phyloP scores from a whole-genome alignment of 768 basidiomycete species.

The Cystobasidiopsis lactophilus region DNA sequence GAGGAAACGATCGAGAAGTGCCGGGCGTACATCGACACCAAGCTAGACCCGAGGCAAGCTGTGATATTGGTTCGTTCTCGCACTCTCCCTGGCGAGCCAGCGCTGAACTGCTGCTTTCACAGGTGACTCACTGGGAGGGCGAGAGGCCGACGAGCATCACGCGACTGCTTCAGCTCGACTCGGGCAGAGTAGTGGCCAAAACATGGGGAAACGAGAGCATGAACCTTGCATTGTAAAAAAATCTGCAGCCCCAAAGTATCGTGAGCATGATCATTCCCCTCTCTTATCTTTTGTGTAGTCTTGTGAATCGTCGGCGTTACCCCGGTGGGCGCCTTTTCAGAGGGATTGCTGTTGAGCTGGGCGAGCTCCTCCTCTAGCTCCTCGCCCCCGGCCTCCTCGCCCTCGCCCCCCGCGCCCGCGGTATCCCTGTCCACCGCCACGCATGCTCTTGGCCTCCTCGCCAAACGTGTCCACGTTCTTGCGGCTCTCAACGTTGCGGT shows the following conservation, averaged over 20 bases:
- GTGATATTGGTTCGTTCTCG: constrained; percentile 62
- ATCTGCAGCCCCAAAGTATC: too few species aligned
- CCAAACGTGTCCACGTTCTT: constrained; percentile 21
- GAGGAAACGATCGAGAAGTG: constrained; percentile 47
- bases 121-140: constrained; percentile 5
- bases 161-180: constrained; percentile 1
- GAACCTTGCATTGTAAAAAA: too few species aligned
- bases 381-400: too few species aligned
- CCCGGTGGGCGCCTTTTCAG: too few species aligned
- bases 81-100: background rate
- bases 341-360: too few species aligned
- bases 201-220: background rate
- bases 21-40: constrained; percentile 37
- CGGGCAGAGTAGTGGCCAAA: constrained; percentile 1
- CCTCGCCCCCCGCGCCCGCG: background rate
- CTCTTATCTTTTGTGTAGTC: too few species aligned
- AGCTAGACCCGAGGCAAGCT: constrained; percentile 36
- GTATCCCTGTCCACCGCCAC: background rate
- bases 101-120: background rate
- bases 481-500: constrained; percentile 15
- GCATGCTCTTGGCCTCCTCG: constrained; percentile 5
- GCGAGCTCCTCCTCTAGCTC: too few species aligned
- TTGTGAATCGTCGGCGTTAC: too few species aligned
- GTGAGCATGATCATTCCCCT: too few species aligned
- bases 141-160: constrained; percentile 7